Evolutionary conservation across 2,329 filamentous ascomycete species (phyloP).

Genomic region (Trichocomaceae sp.): DNA sequence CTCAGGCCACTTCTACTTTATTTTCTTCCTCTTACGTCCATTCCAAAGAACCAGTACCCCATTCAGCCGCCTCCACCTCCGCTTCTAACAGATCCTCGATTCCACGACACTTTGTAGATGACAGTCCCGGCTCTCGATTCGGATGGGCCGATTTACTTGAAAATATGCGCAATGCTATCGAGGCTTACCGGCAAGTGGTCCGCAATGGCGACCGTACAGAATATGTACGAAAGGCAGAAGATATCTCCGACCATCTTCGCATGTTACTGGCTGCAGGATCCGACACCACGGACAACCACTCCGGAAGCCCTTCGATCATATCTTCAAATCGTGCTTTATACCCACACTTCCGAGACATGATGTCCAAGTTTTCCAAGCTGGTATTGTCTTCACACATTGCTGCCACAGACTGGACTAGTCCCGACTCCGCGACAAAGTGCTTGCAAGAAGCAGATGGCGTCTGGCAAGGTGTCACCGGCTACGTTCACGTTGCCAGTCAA

Average conservation of each 20-base stretch:
- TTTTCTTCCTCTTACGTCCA: background rate
- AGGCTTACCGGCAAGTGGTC: slow-evolving; percentile 85
- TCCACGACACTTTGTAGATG: slow-evolving; percentile 83
- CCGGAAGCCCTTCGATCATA: slow-evolving; percentile 97
- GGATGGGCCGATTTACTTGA: slow-evolving; percentile 87
- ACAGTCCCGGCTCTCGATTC: slow-evolving; percentile 69
- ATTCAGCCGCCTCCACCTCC: slow-evolving; percentile 45
- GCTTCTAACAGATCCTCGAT: slow-evolving; percentile 41
- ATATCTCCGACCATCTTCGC: slow-evolving; percentile 93
- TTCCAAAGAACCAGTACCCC: slow-evolving; percentile 41
- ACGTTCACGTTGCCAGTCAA: slow-evolving; percentile 89
- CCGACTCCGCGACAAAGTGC: slow-evolving; percentile 91
- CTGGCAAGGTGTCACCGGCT: slow-evolving; percentile 86
- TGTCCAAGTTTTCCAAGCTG: slow-evolving; percentile 99
- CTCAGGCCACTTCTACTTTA: slow-evolving; percentile 25
- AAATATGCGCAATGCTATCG: slow-evolving; percentile 87
- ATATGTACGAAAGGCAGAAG: slow-evolving; percentile 90
- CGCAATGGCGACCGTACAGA: slow-evolving; percentile 75
- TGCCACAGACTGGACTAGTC: slow-evolving; percentile 88
- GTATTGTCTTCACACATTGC: slow-evolving; percentile 97
- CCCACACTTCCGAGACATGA: slow-evolving; percentile 97
- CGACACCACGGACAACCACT: slow-evolving; percentile 96
- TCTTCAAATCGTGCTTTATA: slow-evolving; percentile 96
- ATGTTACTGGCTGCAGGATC: slow-evolving; percentile 92
- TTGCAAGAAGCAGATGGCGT: slow-evolving; percentile 96